Percentiles rank a stretch among this genome's conserved stretches.
These are phyloP conservation scores for Lodderomyces beijingensis DNA, from an alignment of 1,139 yeast genomes.

Conservation along the genomic window DNA sequence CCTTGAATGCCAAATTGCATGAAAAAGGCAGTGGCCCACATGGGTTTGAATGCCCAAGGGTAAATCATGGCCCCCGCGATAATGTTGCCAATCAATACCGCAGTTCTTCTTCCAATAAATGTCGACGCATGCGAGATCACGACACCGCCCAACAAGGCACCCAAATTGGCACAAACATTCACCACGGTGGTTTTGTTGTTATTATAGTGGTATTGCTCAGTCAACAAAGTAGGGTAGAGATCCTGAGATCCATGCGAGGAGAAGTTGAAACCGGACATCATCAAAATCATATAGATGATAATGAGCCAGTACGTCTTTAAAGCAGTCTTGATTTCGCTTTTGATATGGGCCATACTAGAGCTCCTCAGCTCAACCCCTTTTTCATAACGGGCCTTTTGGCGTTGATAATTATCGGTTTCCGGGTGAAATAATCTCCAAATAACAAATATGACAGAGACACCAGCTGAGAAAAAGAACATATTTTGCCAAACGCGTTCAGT, in stretches of 20 bases:
- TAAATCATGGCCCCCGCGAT: constrained; percentile 63
- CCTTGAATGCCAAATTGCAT: constrained; percentile 82
- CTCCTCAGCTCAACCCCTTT: constrained; percentile 14
- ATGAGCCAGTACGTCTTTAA: constrained; percentile 36
- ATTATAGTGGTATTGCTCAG: constrained; percentile 25
- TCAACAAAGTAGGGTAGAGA: constrained; percentile 34
- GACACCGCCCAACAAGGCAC: constrained; percentile 36
- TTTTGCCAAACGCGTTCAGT: constrained; percentile 35
- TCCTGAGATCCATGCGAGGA: constrained; percentile 40
- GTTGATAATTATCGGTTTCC: constrained; percentile 34
- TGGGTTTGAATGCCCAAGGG: constrained; percentile 65
- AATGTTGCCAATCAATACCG: constrained; percentile 52
- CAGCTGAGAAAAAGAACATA: constrained; percentile 41
- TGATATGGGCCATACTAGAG: constrained; percentile 13
- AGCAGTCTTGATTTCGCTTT: constrained; percentile 23
- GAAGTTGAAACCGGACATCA: constrained; percentile 44
- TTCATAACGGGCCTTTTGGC: constrained; percentile 20
- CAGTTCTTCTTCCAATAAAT: constrained; percentile 33
- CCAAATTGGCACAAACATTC: constrained; percentile 35
- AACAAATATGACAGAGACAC: constrained; percentile 36
- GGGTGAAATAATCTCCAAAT: constrained; percentile 33
- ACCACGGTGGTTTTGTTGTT: constrained; percentile 31
- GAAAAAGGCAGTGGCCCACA: constrained; percentile 72
- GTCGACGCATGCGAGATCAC: constrained; percentile 32
- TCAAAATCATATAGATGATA: constrained; percentile 29